Conservation (phyloP, 176 grass and related monocot genomes). For the Rhynchospora pubera region DNA sequence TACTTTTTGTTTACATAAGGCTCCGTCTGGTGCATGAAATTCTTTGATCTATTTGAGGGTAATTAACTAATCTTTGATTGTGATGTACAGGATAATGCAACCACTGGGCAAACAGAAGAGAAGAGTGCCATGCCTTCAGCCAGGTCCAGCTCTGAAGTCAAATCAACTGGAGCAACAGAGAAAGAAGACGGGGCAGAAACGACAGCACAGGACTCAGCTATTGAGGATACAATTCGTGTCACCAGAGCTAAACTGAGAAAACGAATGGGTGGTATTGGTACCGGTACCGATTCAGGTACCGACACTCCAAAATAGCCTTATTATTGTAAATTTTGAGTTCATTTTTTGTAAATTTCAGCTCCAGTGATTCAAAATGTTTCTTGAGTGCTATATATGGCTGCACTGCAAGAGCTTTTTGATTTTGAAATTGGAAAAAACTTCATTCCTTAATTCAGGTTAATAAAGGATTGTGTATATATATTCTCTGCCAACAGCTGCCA, state of each 20-base stretch:
- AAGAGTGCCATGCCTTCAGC: background rate
- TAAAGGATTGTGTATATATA: background rate
- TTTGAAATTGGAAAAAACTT: background rate
- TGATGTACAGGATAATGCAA: background rate
- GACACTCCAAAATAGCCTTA: background rate
- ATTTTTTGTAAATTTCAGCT: constrained; percentile 2
- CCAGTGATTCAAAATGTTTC: constrained; percentile 7
- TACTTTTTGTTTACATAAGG: no score
- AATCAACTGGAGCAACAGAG: background rate
- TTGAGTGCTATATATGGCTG: constrained; percentile 5
- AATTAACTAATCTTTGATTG: background rate
- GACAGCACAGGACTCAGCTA: background rate
- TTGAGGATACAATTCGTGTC: constrained; percentile 17
- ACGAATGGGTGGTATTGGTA: constrained; percentile 9
- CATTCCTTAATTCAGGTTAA: background rate
- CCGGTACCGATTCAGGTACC: background rate
- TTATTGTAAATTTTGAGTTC: background rate
- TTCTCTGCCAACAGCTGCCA: background rate
- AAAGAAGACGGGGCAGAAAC: background rate
- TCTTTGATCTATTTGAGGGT: background rate
- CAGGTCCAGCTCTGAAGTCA: constrained; percentile 9
- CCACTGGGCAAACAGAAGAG: background rate
- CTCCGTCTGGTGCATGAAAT: background rate
- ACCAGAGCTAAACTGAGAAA: constrained; percentile 19
- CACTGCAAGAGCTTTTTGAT: background rate